phyloP scores from a whole-genome alignment of 1,139 yeast species.

The Blastobotrys apis region DNA sequence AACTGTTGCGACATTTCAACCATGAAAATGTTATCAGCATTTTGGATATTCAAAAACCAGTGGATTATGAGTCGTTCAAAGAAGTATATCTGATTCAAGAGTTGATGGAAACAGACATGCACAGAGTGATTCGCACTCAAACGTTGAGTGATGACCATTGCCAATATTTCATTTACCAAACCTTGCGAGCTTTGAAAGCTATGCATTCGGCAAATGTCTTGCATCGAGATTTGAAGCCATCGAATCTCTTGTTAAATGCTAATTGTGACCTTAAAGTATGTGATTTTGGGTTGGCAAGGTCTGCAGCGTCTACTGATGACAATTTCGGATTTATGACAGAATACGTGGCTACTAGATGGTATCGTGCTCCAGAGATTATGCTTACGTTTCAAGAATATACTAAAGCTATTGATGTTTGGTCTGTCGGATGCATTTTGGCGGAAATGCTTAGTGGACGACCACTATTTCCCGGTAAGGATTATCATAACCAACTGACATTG shows the following conservation, averaged over 20 bases:
- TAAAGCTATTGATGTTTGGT: constrained; percentile 95
- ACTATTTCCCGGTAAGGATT: constrained; percentile 90
- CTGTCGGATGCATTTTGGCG: constrained; percentile 92
- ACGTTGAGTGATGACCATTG: constrained; percentile 84
- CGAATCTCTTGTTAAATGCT: constrained; percentile 78
- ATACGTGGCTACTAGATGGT: constrained; percentile 97
- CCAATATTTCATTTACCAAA: constrained; percentile 88
- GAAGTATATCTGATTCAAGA: constrained; percentile 94
- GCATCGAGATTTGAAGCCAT: constrained; percentile 91
- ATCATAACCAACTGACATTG: constrained; percentile 80
- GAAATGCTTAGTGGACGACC: constrained; percentile 88
- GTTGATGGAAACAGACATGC: constrained; percentile 93
- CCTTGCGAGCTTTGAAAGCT: constrained; percentile 81
- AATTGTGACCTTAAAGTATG: constrained; percentile 93
- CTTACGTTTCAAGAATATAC: constrained; percentile 89
- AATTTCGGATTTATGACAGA: constrained; percentile 83
- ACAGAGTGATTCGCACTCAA: constrained; percentile 85
- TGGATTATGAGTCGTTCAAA: constrained; percentile 63
- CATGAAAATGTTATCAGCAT: constrained; percentile 92
- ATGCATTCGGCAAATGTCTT: constrained; percentile 88
- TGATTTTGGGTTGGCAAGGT: constrained; percentile 89
- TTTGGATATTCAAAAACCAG: constrained; percentile 86
- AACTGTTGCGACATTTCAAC: constrained; percentile 76
- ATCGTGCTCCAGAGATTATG: constrained; percentile 97
- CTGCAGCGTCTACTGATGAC: constrained; percentile 50